Evolutionary conservation across 768 basidiomycete species (phyloP).

Genomic region (Leccinum disarticulatum): DNA sequence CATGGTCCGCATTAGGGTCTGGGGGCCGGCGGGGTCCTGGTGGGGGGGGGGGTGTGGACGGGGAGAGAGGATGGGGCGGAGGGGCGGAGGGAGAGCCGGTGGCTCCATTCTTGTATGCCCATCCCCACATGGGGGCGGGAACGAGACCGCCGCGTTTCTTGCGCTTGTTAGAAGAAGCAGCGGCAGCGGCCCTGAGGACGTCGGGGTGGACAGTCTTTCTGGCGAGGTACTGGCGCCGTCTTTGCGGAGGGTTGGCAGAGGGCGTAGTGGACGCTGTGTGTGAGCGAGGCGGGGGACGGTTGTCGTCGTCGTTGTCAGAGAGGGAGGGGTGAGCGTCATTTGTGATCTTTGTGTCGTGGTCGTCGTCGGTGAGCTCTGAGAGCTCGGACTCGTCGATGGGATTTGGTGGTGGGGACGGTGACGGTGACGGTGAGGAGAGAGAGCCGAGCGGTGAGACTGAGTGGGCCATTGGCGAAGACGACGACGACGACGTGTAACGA

Average conservation of each 20-base stretch:
- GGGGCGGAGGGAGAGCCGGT: conserved; percentile 16
- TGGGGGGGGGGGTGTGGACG: too few species aligned
- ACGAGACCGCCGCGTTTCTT: conserved; percentile 67
- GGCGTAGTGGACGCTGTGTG: conserved; percentile 9
- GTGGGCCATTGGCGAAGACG: conserved; percentile 19
- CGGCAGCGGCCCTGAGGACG: conserved; percentile 4
- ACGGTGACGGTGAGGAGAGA: conserved; percentile 70
- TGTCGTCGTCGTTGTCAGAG: conserved; percentile 25
- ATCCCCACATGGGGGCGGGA: conserved; percentile 84
- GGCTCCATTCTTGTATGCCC: conserved; percentile 58
- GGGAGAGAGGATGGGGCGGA: conserved; percentile 1
- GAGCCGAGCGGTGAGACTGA: conserved; percentile 49
- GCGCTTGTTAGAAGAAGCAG: conserved; percentile 30
- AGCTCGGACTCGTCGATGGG: conserved; percentile 65
- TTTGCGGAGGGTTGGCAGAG: conserved; percentile 4
- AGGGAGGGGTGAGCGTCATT: conserved; percentile 30
- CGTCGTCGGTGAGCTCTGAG: conserved; percentile 82
- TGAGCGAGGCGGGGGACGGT: conserved; percentile 16
- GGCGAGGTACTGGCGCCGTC: conserved; percentile 10
- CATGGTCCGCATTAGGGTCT: too few species aligned
- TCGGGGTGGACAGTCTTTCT: conserved; percentile 8
- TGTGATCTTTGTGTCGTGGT: conserved; percentile 49
- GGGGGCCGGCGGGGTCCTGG: too few species aligned
- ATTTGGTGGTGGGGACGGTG: conserved; percentile 53
- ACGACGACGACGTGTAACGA: conserved; percentile 2